Base-by-base conservation (phyloP, 78 protist species). In the Bodo saltans region DNA sequence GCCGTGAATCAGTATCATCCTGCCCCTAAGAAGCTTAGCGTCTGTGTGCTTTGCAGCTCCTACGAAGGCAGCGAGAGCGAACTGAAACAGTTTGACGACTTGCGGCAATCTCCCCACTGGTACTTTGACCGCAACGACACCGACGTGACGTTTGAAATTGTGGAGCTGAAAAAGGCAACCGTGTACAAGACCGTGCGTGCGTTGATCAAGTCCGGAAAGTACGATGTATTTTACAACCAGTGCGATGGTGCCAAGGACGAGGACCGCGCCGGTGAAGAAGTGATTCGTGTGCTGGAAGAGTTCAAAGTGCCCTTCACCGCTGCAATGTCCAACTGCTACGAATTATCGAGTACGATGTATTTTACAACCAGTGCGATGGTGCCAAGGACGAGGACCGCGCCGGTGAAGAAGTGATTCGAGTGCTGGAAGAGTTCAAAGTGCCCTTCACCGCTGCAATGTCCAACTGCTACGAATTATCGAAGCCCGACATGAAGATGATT, bases 241-340 rank as follows among this genome's bases (percentile, higher is more conserved):
- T 70, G 75, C 75, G 75, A 72, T 41, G 75, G 75, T 3, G 75
- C 75, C 37, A 3, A 1, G 37, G 75, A 72, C 42, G 75, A 72
- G 75, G 75, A 72, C 12, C 75, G 75, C 12, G 75, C 75, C 21
- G 75, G 75, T 1, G 75, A 3, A 26, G 75, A 72, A 41, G 75
- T 72, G 28, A 11, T 72, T 1, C 28, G 26, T 35, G 38, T 41
- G 41, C 75, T 72, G 8, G 75, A 72, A 4, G 42, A 3, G 41
- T 33, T 72, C 42, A 29, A 72, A 41, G 75, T 72, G 26, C 75
- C 75, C 17, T 72, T 32, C 75, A 72, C 75, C 37, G 75, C 47
- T 21, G 75, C 75, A 41, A 25, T 1, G 28, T 33, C 38, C 37
- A 33, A 12, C 33, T 21, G 3, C 42, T 72, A 72, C 42, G 38